Base-by-base conservation (phyloP, 2,329 filamentous ascomycete genomes). In the Dactylellina cionopaga region DNA sequence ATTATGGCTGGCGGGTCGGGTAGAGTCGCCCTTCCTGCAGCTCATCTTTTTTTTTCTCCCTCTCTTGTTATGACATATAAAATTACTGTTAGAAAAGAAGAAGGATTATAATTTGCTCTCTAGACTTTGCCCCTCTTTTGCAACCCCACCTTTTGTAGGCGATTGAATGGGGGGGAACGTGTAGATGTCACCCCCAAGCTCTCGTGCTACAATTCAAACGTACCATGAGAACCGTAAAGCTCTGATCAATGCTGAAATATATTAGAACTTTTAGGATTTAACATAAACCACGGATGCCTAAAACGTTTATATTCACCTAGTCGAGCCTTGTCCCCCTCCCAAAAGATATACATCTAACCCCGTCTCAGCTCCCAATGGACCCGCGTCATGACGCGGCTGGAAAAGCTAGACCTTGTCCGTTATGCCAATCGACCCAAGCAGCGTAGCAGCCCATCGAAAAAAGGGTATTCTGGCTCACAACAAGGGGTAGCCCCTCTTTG, bases 1-100 rank as follows among this genome's bases (percentile, higher is more conserved):
- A 24, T 65, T 55, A 31, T 33, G 15, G 47, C 17, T 60, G 35
- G 13, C 63, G 56, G 55, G 35, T 70, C 65, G 65, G 65, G 41
- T 70, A 62, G 56, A 70, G 35, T 47, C 27, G 54, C 44, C 41
- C 29, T 39, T 10, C 19, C 39, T 43, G 24, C 22, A 56, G 7
- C 22, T 41, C 35, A 41, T 25, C n/a, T 15, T 25, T 35, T 29
- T 55, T 37, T 29, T 27, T 22, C 10, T 13, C 39, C 27, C 22
- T 41, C 35, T 22, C 51, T 22, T 55, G 49, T 54, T 25, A 33
- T 33, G 49, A 54, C 31, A 33, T 54, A 15, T 39, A 55, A 55
- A 55, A 39, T 35, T 41, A n/a, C n/a, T n/a, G n/a, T n/a, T n/a
- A n/a, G n/a, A n/a, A n/a, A n/a, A n/a, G n/a, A n/a, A n/a, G n/a